These are phyloP conservation scores for Lasiodiplodia sp. DNA, from an alignment of 2,329 filamentous ascomycete genomes.

Conservation along the genomic window DNA sequence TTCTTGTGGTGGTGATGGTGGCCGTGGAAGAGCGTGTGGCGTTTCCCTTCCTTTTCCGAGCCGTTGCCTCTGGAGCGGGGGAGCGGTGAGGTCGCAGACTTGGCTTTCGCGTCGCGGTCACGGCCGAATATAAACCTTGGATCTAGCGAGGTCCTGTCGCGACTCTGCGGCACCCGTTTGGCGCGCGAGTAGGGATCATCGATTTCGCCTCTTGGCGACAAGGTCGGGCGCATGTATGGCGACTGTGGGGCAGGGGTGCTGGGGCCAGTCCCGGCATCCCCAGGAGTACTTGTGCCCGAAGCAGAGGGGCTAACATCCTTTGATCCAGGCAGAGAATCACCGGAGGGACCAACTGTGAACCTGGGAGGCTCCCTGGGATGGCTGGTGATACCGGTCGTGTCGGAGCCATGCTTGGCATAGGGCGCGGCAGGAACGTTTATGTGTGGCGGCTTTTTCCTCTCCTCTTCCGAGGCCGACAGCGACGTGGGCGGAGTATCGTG, in stretches of 20 bases:
- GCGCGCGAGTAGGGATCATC: conserved; percentile 89
- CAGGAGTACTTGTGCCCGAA: conserved; percentile 57
- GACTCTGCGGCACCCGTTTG: conserved; percentile 74
- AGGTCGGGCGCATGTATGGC: conserved; percentile 77
- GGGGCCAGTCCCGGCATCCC: conserved; percentile 44
- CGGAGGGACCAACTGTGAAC: conserved; percentile 65
- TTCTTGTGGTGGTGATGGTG: conserved; percentile 59
- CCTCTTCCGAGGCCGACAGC: conserved; percentile 35
- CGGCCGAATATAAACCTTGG: conserved; percentile 83
- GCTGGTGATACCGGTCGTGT: conserved; percentile 42
- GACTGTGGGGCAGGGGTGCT: conserved; percentile 56
- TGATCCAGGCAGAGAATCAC: conserved; percentile 62
- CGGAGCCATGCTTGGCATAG: conserved; percentile 21
- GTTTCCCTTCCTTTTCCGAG: conserved; percentile 55
- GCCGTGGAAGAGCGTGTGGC: conserved; percentile 62
- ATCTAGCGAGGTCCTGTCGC: conserved; percentile 73
- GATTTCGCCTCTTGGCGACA: conserved; percentile 73
- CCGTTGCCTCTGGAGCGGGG: conserved; percentile 56
- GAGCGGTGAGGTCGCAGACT: conserved; percentile 43
- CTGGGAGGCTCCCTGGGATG: conserved; percentile 59
- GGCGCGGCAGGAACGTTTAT: conserved; percentile 49
- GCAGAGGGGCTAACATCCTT: conserved; percentile 70
- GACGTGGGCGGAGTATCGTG: conserved; percentile 61
- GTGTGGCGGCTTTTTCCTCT: conserved; percentile 34
- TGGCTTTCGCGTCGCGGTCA: conserved; percentile 47